Base-by-base conservation (phyloP, 2,329 filamentous ascomycete species). In the Fusarium buxicola region DNA sequence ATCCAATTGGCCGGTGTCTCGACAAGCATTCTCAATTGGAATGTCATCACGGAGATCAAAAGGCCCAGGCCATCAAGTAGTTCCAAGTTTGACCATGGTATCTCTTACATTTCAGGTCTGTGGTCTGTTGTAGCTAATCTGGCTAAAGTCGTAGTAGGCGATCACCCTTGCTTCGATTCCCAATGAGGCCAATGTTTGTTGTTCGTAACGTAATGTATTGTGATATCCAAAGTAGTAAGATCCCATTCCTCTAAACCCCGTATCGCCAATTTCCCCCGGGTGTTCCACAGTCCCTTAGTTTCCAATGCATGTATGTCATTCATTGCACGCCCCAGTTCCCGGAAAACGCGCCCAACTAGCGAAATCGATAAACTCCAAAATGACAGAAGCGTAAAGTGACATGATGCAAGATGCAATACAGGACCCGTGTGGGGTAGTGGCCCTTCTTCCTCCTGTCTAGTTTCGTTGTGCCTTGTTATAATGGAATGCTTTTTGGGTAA, bases 261-360 rank as follows among this genome's bases (percentile, higher is more conserved):
- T 50, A 45, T 65, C 61, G 61, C 61, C 61, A 38, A 49, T 51
- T 59, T 44, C 44, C 55, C 34, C n/a, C n/a, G n/a, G n/a, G n/a
- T n/a, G n/a, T n/a, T 36, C 39, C 40, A n/a, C 12, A 12, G 15
- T 30, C 40, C 40, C 15, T 16, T 46, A 11, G 30, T 46, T 45
- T 9, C 41, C 28, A 34, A 35, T 16, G 43, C 18, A 30, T 21
- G n/a, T n/a, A n/a, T 30, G 39, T 39, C 45, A n/a, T 44, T 49
- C 45, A 55, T 60, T 64, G 56, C 60, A 39, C 61, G 30, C 34
- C 44, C 31, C n/a, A 11, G 24, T 28, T 45, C 32, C 43, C 35
- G 28, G 13, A 27, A 40, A 34, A 25, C 24, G 32, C 21, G 32
- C 31, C 46, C 34, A 40, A 48, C 10, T 45, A 8, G 18, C 32